Evolutionary conservation across 2,329 filamentous ascomycete species (phyloP).

Genomic region (Coleophoma crateriformis): DNA sequence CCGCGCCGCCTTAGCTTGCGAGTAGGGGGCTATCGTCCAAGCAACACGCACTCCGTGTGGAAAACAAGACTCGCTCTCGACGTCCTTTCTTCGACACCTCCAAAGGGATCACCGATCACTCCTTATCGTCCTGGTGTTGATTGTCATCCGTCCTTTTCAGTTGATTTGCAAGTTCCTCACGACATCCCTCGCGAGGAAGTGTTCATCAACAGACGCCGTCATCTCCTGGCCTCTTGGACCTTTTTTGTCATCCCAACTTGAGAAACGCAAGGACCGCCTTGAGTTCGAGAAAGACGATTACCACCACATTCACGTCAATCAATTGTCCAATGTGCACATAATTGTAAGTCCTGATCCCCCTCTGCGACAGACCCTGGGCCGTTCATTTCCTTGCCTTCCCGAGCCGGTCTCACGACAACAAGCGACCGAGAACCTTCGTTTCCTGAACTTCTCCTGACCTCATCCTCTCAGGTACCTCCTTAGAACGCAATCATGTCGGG

Average conservation of each 20-base stretch:
- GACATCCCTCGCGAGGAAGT: neutral
- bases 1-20: conserved; percentile 10
- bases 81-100: conserved; percentile 2
- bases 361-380: neutral
- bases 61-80: conserved; percentile 3
- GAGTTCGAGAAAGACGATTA: neutral
- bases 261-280: too few species aligned
- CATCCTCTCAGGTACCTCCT: conserved; percentile 9
- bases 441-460: too few species aligned
- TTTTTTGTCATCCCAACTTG: too few species aligned
- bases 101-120: neutral
- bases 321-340: neutral
- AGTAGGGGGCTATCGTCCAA: conserved; percentile 18
- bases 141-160: conserved; percentile 2
- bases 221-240: too few species aligned
- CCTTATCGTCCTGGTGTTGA: neutral
- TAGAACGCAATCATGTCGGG: conserved; percentile 58
- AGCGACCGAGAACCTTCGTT: too few species aligned
- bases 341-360: conserved; percentile 1
- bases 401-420: too few species aligned
- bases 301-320: neutral
- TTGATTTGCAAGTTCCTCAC: neutral
- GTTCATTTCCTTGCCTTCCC: neutral
- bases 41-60: conserved; percentile 14
- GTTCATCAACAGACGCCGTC: too few species aligned